Evolutionary conservation across 2,329 filamentous ascomycete genomes (phyloP).

Genomic region (Paecilomyces formosus): DNA sequence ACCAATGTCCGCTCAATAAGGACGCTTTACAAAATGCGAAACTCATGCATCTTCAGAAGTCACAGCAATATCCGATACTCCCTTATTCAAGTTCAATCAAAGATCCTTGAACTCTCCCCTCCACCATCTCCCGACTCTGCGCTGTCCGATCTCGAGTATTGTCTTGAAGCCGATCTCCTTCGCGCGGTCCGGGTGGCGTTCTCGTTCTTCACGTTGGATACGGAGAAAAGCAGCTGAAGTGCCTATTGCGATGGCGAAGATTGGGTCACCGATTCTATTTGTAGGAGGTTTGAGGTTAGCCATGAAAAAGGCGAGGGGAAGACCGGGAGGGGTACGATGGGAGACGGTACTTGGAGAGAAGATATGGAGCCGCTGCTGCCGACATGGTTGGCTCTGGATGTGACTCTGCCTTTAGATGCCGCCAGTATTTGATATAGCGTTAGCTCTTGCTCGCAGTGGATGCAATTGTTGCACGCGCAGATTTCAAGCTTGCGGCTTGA

Average conservation of each 20-base stretch:
- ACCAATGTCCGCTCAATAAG: too few relatives aligned
- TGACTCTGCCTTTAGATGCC: not conserved
- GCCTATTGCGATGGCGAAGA: slow-evolving; percentile 49
- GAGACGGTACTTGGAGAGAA: slow-evolving; percentile 33
- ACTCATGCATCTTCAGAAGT: too few relatives aligned
- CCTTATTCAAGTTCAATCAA: slow-evolving; percentile 5
- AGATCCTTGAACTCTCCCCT: slow-evolving; percentile 28
- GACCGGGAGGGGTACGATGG: not conserved
- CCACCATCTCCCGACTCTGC: slow-evolving; percentile 33
- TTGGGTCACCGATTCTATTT: slow-evolving; percentile 43
- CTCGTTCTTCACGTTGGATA: slow-evolving; percentile 48
- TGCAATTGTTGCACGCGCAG: too few relatives aligned
- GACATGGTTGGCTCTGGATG: slow-evolving; percentile 5
- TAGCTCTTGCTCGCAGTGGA: too few relatives aligned
- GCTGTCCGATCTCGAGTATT: slow-evolving; percentile 21
- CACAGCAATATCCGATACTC: too few relatives aligned
- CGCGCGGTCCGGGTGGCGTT: slow-evolving; percentile 34
- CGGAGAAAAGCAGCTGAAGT: slow-evolving; percentile 44
- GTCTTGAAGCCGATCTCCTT: slow-evolving; percentile 23
- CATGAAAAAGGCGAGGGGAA: slow-evolving; percentile 3
- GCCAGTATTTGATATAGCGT: too few relatives aligned
- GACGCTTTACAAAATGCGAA: too few relatives aligned
- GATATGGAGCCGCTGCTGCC: slow-evolving; percentile 21
- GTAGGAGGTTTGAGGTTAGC: not conserved
- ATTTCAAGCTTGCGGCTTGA: too few relatives aligned